Percentiles rank a stretch among this genome's conserved stretches.
Evolutionary conservation across 768 basidiomycete genomes (phyloP).

Genomic region (Strobilomyces echinocephalus): DNA sequence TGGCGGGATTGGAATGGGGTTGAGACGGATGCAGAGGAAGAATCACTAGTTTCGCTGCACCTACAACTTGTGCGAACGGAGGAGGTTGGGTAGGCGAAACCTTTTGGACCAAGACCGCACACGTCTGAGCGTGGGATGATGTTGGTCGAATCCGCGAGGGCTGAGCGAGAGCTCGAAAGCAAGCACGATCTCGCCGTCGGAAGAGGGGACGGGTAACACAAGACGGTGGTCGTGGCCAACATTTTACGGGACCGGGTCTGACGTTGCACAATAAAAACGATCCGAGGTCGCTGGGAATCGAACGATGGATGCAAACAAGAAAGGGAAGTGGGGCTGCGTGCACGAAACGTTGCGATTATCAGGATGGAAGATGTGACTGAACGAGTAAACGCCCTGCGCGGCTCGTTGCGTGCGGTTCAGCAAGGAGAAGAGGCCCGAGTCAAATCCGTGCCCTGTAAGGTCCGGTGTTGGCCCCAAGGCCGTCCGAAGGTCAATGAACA

Average conservation of each 20-base stretch:
- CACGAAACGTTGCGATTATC: constrained; percentile 23
- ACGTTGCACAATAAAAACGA: constrained; percentile 11
- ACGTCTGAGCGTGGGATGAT: constrained; percentile 5
- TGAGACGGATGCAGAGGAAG: not conserved
- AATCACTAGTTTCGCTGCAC: constrained; percentile 5
- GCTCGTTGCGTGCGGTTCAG: constrained; percentile 17
- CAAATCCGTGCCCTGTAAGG: constrained; percentile 1
- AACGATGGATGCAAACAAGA: constrained; percentile 7
- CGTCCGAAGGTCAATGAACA: constrained; percentile 2
- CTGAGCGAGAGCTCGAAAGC: constrained; percentile 11
- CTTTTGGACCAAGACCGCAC: constrained; percentile 8
- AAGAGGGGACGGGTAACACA: not conserved
- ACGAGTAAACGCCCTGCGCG: constrained; percentile 29
- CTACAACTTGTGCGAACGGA: constrained; percentile 11
- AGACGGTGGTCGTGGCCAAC: constrained; percentile 13
- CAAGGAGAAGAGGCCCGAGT: constrained; percentile 1
- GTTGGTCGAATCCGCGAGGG: constrained; percentile 27
- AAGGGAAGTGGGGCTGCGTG: constrained; percentile 1
- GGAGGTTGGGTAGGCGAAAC: constrained; percentile 16
- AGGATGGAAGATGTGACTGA: constrained; percentile 15
- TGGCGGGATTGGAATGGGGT: constrained; percentile 4
- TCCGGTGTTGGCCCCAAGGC: not conserved
- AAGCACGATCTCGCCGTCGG: not conserved
- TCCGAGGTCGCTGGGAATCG: constrained; percentile 5
- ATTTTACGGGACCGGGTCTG: constrained; percentile 10